Conservation (phyloP, 768 basidiomycete species). For the Hortiboletus flavorubellus region DNA sequence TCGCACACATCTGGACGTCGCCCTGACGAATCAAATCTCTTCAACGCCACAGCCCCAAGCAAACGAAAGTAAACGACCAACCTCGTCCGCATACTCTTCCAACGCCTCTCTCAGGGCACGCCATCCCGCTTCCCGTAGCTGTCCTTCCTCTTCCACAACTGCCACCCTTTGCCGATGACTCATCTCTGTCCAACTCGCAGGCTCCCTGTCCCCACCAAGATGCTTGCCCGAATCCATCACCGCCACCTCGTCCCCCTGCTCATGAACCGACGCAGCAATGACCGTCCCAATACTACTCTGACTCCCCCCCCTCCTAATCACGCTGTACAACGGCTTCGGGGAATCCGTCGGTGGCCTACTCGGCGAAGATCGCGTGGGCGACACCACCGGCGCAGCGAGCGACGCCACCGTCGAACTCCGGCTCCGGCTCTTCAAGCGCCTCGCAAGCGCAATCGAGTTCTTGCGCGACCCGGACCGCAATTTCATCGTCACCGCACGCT, state of each 20-base stretch:
- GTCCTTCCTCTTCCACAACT: conserved; percentile 47
- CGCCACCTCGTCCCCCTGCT: conserved; percentile 31
- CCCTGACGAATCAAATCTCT: conserved; percentile 44
- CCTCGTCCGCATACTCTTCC: conserved; percentile 63
- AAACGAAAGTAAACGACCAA: conserved; percentile 24
- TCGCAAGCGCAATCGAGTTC: conserved; percentile 20
- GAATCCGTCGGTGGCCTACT: conserved; percentile 4
- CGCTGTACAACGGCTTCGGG: conserved; percentile 12
- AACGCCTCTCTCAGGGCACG: conserved; percentile 50
- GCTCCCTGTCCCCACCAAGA: conserved; percentile 30
- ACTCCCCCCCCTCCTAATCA: conserved; percentile 48
- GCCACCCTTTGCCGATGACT: conserved; percentile 15
- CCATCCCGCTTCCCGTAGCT: conserved; percentile 55
- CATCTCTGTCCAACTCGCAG: conserved; percentile 28
- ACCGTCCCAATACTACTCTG: conserved; percentile 72
- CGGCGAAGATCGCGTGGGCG: conserved; percentile 17
- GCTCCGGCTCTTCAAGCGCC: conserved; percentile 41
- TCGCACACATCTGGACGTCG: conserved; percentile 77
- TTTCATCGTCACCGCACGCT: conserved; percentile 1
- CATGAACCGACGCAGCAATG: conserved; percentile 49
- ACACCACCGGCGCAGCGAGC: conserved; percentile 40
- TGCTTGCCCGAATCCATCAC: conserved; percentile 17
- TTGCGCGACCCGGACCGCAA: conserved; percentile 30
- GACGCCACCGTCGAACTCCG: conserved; percentile 68
- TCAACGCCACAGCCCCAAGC: background rate